Conservation (phyloP, 1,139 yeast genomes). For the Schwanniomyces etchellsii region DNA sequence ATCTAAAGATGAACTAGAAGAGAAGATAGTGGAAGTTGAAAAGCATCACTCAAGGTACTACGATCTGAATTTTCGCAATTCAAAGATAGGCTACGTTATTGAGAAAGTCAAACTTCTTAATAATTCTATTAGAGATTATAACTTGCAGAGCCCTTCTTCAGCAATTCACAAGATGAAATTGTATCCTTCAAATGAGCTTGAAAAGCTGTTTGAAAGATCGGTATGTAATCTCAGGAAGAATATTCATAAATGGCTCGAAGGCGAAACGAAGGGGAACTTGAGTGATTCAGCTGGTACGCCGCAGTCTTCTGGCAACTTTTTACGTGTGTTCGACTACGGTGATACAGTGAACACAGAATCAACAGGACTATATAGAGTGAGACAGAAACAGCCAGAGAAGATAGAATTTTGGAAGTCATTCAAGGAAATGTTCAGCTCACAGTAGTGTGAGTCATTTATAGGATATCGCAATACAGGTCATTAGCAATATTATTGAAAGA, state of each 20-base stretch:
- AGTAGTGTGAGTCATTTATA: too few species aligned
- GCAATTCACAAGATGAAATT: slow-evolving; percentile 69
- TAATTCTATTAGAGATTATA: slow-evolving; percentile 61
- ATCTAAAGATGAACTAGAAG: slow-evolving; percentile 8
- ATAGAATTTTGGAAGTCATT: slow-evolving; percentile 30
- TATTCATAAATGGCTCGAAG: slow-evolving; percentile 15
- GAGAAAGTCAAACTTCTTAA: slow-evolving; percentile 49
- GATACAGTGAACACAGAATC: slow-evolving; percentile 6
- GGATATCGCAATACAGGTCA: too few species aligned
- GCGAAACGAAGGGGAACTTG: slow-evolving; percentile 10
- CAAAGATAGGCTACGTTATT: slow-evolving; percentile 29
- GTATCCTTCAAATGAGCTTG: slow-evolving; percentile 45
- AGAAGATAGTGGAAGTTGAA: slow-evolving; percentile 5
- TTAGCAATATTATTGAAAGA: too few species aligned
- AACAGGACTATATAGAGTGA: slow-evolving; percentile 8
- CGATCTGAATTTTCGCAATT: slow-evolving; percentile 20
- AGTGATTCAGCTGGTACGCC: not conserved
- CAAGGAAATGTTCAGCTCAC: slow-evolving; percentile 25
- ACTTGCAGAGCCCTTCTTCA: slow-evolving; percentile 69
- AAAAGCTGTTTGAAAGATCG: slow-evolving; percentile 10
- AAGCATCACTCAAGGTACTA: slow-evolving; percentile 18
- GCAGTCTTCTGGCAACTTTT: slow-evolving; percentile 4
- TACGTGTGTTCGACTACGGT: slow-evolving; percentile 9
- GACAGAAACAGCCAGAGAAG: slow-evolving; percentile 16
- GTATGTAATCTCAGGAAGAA: slow-evolving; percentile 7